A percentile compares a stretch with the other conserved stretches of the same genome.
Evolutionary conservation across 768 basidiomycete species (phyloP).

Genomic region (Rubroboletus pulcherrimus): DNA sequence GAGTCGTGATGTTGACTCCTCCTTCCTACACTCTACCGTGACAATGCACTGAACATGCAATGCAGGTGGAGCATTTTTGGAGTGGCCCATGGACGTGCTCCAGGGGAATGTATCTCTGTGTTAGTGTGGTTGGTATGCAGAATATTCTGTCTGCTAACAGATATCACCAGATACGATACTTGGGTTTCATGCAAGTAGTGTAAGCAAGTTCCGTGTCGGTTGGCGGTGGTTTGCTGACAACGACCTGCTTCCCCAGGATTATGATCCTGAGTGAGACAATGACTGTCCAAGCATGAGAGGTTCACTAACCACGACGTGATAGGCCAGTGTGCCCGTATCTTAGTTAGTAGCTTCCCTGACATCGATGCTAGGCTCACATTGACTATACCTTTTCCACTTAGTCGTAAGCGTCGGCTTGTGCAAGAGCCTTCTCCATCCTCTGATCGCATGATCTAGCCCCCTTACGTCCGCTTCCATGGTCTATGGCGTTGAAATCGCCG

Average conservation of each 20-base stretch:
- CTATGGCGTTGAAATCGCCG: not conserved
- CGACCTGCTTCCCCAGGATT: not conserved
- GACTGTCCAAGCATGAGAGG: not conserved
- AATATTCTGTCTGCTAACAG: not conserved
- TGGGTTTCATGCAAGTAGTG: slow-evolving; percentile 6
- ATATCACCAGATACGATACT: slow-evolving; percentile 9
- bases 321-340: not conserved
- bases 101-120: slow-evolving; percentile 6
- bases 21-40: not conserved
- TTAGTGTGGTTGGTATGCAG: not conserved
- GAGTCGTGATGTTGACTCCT: not conserved
- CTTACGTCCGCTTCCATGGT: not conserved
- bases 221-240: not conserved
- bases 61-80: slow-evolving; percentile 12
- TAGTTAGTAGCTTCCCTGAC: not conserved
- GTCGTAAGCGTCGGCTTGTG: slow-evolving; percentile 1
- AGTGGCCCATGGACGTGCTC: slow-evolving; percentile 10
- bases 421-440: not conserved
- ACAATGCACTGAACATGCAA: not conserved
- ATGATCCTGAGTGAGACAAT: slow-evolving; percentile 5
- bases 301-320: not conserved
- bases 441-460: not conserved
- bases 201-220: not conserved
- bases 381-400: not conserved
- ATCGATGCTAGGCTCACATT: not conserved